phyloP scores from a whole-genome alignment of 2,329 filamentous ascomycete species.

The Colletotrichum tropicicola region DNA sequence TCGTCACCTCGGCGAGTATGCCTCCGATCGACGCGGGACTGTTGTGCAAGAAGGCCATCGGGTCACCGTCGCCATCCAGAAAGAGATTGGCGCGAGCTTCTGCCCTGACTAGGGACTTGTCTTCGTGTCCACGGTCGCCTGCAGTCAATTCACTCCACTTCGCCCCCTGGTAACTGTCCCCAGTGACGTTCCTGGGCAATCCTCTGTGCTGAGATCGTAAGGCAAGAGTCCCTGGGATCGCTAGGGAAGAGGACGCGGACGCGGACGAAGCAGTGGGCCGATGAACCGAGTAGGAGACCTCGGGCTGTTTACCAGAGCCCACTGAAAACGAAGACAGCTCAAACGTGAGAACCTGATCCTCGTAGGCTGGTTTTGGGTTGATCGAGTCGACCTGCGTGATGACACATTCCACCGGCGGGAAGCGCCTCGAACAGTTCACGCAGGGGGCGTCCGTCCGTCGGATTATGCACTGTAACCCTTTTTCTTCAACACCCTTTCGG shows the following conservation, averaged over 20 bases:
- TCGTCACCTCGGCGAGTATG: conserved; percentile 39
- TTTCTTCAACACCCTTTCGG: neutral
- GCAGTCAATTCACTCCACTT: neutral
- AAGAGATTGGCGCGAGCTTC: conserved; percentile 19
- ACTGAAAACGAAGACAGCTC: conserved; percentile 11
- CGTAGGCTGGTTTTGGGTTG: conserved; percentile 11
- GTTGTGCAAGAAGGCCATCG: conserved; percentile 30
- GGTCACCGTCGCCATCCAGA: conserved; percentile 34
- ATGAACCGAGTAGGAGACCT: neutral
- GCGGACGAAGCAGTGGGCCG: neutral
- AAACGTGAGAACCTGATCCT: conserved; percentile 25
- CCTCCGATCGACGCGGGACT: conserved; percentile 31
- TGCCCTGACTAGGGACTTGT: neutral
- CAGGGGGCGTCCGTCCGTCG: conserved; percentile 16
- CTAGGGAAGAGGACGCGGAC: neutral
- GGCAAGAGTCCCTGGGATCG: neutral
- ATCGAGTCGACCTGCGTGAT: conserved; percentile 14
- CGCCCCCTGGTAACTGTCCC: neutral
- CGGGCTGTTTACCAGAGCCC: conserved; percentile 1
- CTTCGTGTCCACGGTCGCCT: neutral
- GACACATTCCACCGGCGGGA: conserved; percentile 30
- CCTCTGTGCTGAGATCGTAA: neutral
- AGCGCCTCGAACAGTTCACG: conserved; percentile 31
- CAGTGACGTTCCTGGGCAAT: neutral
- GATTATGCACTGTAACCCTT: conserved; percentile 28